Evolutionary conservation across 768 basidiomycete species (phyloP).

Genomic region (Leccinum longicurvipes): DNA sequence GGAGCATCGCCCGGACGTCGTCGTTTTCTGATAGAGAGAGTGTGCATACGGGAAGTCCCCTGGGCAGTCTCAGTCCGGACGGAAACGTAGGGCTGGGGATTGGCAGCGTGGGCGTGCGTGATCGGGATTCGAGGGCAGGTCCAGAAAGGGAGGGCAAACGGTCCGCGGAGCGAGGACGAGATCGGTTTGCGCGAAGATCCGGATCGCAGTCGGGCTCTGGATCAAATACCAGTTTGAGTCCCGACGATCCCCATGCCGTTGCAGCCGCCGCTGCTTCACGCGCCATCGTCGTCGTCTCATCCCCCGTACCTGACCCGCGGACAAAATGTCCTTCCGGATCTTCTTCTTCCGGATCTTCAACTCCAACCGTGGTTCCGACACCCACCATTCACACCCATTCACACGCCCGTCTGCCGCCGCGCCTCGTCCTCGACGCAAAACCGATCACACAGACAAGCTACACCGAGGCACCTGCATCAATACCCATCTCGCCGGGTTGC

Average conservation of each 20-base stretch:
- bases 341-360: constrained; percentile 30
- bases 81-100: constrained; percentile 26
- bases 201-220: constrained; percentile 30
- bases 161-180: constrained; percentile 28
- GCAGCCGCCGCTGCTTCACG: background rate
- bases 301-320: constrained; percentile 10
- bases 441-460: constrained; percentile 27
- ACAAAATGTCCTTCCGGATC: constrained; percentile 16
- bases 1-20: constrained; percentile 52
- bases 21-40: constrained; percentile 54
- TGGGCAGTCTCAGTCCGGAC: constrained; percentile 41
- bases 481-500: constrained; percentile 23
- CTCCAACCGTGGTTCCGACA: constrained; percentile 9
- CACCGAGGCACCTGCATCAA: constrained; percentile 14
- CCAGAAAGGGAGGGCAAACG: constrained; percentile 29
- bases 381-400: constrained; percentile 1
- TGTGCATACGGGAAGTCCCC: constrained; percentile 33
- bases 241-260: constrained; percentile 21
- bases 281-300: constrained; percentile 5
- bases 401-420: constrained; percentile 20
- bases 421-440: constrained; percentile 28
- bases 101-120: constrained; percentile 33
- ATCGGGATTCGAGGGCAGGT: constrained; percentile 24
- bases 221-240: constrained; percentile 35
- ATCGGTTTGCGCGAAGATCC: constrained; percentile 25